phyloP scores from a whole-genome alignment of 2,329 filamentous ascomycete species.

The Trichoderma endophyticum region DNA sequence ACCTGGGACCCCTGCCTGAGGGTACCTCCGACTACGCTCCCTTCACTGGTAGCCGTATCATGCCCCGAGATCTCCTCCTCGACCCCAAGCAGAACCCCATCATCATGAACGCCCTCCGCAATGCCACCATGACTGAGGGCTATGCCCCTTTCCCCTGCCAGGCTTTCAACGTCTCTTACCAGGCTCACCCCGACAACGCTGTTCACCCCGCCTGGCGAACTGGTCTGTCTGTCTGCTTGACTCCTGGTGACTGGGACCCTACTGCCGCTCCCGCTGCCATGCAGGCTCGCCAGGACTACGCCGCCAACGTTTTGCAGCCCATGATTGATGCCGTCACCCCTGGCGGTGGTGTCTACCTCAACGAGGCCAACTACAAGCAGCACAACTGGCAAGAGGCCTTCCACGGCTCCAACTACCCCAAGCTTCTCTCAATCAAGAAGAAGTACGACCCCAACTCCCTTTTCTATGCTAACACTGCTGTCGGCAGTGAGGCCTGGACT shows the following conservation, averaged over 20 bases:
- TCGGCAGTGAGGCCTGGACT: conserved; percentile 51
- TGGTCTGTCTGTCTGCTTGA: not conserved
- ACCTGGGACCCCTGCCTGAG: not conserved
- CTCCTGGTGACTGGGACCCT: not conserved
- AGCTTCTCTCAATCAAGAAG: conserved; percentile 44
- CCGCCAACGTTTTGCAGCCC: conserved; percentile 28
- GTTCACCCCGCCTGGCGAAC: conserved; percentile 39
- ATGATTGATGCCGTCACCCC: conserved; percentile 31
- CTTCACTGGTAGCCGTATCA: not conserved
- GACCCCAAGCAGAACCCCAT: not conserved
- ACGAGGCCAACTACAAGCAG: conserved; percentile 50
- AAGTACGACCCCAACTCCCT: conserved; percentile 44
- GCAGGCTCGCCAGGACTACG: conserved; percentile 14
- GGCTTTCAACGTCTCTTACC: conserved; percentile 20
- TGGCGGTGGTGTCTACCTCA: conserved; percentile 45
- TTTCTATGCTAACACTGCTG: conserved; percentile 46
- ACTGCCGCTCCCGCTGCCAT: not conserved
- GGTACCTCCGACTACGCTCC: not conserved
- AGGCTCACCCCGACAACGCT: conserved; percentile 28
- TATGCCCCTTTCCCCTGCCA: not conserved
- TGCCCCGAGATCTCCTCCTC: not conserved
- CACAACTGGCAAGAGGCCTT: conserved; percentile 44
- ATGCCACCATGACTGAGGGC: not conserved
- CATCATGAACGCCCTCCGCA: not conserved
- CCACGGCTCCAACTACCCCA: conserved; percentile 45